Conservation (phyloP, 2,329 filamentous ascomycete species). For the Stromatinia cepivora region DNA sequence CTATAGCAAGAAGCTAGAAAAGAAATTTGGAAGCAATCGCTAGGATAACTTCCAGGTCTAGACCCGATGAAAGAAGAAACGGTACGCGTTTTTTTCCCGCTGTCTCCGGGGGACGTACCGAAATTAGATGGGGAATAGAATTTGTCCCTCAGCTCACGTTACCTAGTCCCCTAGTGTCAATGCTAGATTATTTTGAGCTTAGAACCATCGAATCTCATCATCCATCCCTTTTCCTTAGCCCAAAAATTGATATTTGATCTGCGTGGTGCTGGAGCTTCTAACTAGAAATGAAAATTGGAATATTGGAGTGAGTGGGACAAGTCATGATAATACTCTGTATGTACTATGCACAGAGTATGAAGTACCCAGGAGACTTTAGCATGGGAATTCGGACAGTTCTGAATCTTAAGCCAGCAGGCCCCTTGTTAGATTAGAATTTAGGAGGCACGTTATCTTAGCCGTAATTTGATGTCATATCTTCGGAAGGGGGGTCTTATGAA, state of each 20-base stretch:
- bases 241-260: constrained; percentile 11
- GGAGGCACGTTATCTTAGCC: background rate
- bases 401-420: too few species aligned
- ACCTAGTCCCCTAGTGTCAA: background rate
- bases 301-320: background rate
- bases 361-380: background rate
- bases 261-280: background rate
- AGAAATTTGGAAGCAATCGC: constrained; percentile 4
- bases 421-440: background rate
- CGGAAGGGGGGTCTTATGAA: background rate
- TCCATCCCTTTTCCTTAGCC: background rate
- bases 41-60: background rate
- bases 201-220: constrained; percentile 4
- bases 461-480: background rate
- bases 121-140: constrained; percentile 16
- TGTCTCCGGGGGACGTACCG: constrained; percentile 5
- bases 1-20: constrained; percentile 1
- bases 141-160: constrained; percentile 4
- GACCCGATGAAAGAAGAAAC: background rate
- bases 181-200: background rate
- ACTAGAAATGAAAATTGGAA: background rate
- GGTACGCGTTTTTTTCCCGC: constrained; percentile 7
- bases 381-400: background rate
- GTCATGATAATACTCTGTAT: background rate
- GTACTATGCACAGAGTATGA: background rate